Conservation (phyloP, 257 asterid genomes). For the Solanum ossicruentum region DNA sequence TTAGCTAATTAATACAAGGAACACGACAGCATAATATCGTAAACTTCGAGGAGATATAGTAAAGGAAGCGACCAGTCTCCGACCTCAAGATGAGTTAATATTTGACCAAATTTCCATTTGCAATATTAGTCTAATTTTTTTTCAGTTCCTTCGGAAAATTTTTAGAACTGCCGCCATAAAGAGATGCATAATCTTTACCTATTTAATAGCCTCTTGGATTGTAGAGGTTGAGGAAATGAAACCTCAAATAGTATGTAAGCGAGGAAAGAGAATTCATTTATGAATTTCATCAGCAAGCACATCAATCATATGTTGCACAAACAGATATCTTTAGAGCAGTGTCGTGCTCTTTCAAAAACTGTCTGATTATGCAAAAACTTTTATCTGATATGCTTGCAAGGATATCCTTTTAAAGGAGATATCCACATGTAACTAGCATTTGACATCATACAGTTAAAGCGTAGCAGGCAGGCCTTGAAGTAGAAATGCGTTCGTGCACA, state of each 20-base stretch:
- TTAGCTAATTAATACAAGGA: background rate
- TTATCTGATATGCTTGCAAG: background rate
- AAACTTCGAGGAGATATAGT: background rate
- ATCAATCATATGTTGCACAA: background rate
- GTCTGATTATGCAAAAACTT: background rate
- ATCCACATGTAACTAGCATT: background rate
- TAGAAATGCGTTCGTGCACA: background rate
- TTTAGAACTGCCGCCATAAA: background rate
- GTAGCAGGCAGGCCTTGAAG: background rate
- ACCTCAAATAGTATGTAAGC: background rate
- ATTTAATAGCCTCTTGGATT: background rate
- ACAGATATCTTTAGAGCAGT: background rate
- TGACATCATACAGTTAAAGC: background rate
- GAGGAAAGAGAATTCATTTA: background rate
- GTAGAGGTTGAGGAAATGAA: background rate
- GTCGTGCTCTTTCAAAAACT: background rate
- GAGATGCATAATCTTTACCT: background rate
- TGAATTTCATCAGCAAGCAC: background rate
- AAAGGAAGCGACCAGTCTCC: background rate
- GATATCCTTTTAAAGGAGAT: background rate
- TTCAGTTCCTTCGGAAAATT: background rate
- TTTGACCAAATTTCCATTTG: background rate
- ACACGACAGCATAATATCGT: background rate
- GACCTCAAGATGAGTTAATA: background rate
- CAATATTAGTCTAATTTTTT: background rate